These are phyloP conservation scores for Pseudofabraea citricarpa DNA, from an alignment of 2,329 filamentous ascomycete genomes.

Conservation along the genomic window DNA sequence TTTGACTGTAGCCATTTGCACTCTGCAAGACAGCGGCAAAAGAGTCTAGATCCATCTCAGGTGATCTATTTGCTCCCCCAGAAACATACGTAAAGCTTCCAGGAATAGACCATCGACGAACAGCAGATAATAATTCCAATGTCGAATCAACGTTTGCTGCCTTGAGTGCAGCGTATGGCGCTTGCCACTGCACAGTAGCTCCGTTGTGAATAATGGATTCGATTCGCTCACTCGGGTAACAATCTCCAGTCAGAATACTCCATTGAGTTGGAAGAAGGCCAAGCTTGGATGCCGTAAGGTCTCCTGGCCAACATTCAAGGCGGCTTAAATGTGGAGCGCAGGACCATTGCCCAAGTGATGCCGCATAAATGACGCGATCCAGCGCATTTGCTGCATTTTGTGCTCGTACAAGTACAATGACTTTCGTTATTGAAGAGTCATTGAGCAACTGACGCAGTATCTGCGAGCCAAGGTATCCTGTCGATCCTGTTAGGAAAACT, in stretches of 20 bases:
- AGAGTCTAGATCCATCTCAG: not conserved
- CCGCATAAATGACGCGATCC: constrained; percentile 9
- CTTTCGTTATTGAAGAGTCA: constrained; percentile 6
- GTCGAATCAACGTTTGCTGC: constrained; percentile 65
- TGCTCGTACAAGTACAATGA: constrained; percentile 18
- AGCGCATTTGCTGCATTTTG: constrained; percentile 5
- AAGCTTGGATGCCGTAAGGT: constrained; percentile 68
- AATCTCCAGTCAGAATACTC: too few species aligned
- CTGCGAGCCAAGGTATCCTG: constrained; percentile 17
- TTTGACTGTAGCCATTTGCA: constrained; percentile 81
- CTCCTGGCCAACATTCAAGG: constrained; percentile 41
- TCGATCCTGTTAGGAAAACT: constrained; percentile 19
- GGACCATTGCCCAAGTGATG: constrained; percentile 16
- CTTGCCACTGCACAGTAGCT: constrained; percentile 73
- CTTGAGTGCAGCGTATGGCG: constrained; percentile 51
- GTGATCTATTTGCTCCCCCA: constrained; percentile 11
- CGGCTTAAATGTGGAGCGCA: too few species aligned
- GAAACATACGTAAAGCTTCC: constrained; percentile 19
- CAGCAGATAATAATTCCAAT: constrained; percentile 12
- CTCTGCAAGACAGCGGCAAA: constrained; percentile 49
- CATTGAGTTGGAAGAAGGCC: constrained; percentile 65
- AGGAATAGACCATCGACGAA: constrained; percentile 1
- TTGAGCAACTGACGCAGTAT: constrained; percentile 17
- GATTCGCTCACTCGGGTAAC: constrained; percentile 53
- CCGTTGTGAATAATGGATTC: constrained; percentile 79